A percentile compares a stretch with the other conserved stretches of the same genome.
Evolutionary conservation across 176 grass and related monocot genomes (phyloP).

Genomic region (Bromus sterilis): DNA sequence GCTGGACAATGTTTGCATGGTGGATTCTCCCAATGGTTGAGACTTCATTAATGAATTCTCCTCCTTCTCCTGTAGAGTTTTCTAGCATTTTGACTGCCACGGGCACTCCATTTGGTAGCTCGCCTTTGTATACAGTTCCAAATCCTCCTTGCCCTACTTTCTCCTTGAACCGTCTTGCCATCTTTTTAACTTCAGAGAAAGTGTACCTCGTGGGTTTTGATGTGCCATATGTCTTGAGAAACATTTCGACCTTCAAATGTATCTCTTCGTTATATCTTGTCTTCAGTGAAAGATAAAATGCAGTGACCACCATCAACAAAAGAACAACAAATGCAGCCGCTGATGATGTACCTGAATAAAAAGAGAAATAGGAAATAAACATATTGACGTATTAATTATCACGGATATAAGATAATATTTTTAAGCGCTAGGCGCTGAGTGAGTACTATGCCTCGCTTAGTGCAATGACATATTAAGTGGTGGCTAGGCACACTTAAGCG

Average conservation of each 20-base stretch:
- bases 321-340: too few species aligned
- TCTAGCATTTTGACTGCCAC: not conserved
- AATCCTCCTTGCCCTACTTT: not conserved
- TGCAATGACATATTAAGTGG: too few species aligned
- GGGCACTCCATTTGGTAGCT: not conserved
- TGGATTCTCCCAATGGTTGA: not conserved
- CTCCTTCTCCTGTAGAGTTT: not conserved
- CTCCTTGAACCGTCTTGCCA: not conserved
- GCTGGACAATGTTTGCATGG: constrained; percentile 42
- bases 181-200: not conserved
- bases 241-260: not conserved
- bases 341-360: too few species aligned
- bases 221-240: not conserved
- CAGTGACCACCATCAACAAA: too few species aligned
- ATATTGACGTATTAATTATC: constrained; percentile 29
- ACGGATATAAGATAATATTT: too few species aligned
- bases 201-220: not conserved
- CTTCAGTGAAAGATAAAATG: too few species aligned
- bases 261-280: not conserved
- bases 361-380: constrained; percentile 4
- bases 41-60: not conserved
- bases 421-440: too few species aligned
- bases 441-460: too few species aligned
- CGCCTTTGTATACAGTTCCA: not conserved
- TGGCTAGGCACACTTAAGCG: too few species aligned